phyloP scores from a whole-genome alignment of 352 stramenopile genomes.

The Globisporangium viniferum region DNA sequence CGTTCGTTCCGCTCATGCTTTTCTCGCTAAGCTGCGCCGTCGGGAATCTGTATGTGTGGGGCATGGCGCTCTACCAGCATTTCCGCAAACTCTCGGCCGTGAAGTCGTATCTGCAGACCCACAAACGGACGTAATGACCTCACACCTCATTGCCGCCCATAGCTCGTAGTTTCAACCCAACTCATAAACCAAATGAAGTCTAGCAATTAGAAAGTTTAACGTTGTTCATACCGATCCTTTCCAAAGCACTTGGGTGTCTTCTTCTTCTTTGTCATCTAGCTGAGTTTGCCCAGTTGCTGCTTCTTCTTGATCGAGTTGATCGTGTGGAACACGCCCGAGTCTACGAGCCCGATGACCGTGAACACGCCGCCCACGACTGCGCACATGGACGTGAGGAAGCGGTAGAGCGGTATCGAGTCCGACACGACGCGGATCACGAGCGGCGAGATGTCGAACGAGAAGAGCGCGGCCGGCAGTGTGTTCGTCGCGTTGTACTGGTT shows the following conservation, averaged over 20 bases:
- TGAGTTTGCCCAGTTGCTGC: conserved; percentile 74
- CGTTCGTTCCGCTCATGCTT: conserved; percentile 80
- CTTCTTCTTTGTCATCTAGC: conserved; percentile 4
- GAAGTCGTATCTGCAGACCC: conserved; percentile 59
- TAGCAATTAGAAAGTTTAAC: conserved; percentile 9
- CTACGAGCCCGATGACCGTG: conserved; percentile 81
- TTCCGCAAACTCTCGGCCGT: conserved; percentile 63
- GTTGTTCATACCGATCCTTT: not conserved
- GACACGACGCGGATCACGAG: conserved; percentile 67
- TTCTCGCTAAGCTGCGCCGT: conserved; percentile 71
- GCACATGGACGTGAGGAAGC: conserved; percentile 81
- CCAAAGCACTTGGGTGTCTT: not conserved
- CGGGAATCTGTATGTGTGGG: conserved; percentile 79
- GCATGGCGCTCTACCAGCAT: conserved; percentile 55
- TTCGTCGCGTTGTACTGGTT: conserved; percentile 72
- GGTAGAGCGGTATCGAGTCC: conserved; percentile 78
- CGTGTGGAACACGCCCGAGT: conserved; percentile 75
- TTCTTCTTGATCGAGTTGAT: conserved; percentile 87
- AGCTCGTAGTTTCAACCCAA: not conserved
- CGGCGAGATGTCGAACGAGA: conserved; percentile 82
- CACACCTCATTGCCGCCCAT: not conserved
- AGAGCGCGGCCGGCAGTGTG: conserved; percentile 58
- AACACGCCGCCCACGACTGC: conserved; percentile 83
- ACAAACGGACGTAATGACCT: not conserved
- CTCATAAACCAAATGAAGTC: conserved; percentile 2